phyloP scores from a whole-genome alignment of 805 yeast genomes.

The Candida boleticola region DNA sequence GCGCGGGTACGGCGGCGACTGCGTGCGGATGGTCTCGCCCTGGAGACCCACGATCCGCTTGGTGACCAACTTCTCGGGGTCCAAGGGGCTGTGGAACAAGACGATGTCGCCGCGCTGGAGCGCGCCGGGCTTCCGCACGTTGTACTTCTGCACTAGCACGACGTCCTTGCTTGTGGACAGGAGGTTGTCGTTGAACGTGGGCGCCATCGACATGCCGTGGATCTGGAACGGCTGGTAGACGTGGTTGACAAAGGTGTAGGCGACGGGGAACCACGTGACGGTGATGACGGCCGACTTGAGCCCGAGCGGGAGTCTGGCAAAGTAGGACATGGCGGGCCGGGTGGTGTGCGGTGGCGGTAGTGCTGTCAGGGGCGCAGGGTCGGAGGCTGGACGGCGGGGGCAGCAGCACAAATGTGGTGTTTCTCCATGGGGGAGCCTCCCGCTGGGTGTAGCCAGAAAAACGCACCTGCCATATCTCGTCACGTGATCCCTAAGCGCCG shows the following conservation, averaged over 20 bases:
- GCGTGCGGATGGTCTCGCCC: slow-evolving; percentile 65
- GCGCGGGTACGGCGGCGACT: slow-evolving; percentile 63
- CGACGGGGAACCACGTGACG: slow-evolving; percentile 75
- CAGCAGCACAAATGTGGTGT: too few relatives aligned
- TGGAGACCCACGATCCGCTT: slow-evolving; percentile 76
- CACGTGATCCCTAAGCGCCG: too few relatives aligned
- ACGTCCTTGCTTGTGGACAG: slow-evolving; percentile 49
- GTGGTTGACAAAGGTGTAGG: slow-evolving; percentile 64
- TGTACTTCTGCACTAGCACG: slow-evolving; percentile 69
- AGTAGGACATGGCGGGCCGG: slow-evolving; percentile 9
- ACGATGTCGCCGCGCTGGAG: slow-evolving; percentile 68
- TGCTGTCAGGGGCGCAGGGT: too few relatives aligned
- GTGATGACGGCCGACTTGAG: slow-evolving; percentile 26
- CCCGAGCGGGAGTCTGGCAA: slow-evolving; percentile 8
- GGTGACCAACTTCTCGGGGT: slow-evolving; percentile 72
- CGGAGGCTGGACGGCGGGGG: too few relatives aligned
- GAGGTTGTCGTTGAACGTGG: slow-evolving; percentile 74
- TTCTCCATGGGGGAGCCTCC: too few relatives aligned
- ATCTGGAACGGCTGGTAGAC: slow-evolving; percentile 71
- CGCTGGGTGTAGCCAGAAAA: too few relatives aligned
- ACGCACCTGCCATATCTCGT: too few relatives aligned
- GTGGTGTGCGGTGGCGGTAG: too few relatives aligned
- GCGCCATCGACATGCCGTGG: slow-evolving; percentile 84
- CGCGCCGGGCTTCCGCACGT: slow-evolving; percentile 45
- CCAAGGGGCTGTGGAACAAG: slow-evolving; percentile 73